Evolutionary conservation across 768 basidiomycete genomes (phyloP).

Genomic region (Porphyrellus cyaneotinctus): DNA sequence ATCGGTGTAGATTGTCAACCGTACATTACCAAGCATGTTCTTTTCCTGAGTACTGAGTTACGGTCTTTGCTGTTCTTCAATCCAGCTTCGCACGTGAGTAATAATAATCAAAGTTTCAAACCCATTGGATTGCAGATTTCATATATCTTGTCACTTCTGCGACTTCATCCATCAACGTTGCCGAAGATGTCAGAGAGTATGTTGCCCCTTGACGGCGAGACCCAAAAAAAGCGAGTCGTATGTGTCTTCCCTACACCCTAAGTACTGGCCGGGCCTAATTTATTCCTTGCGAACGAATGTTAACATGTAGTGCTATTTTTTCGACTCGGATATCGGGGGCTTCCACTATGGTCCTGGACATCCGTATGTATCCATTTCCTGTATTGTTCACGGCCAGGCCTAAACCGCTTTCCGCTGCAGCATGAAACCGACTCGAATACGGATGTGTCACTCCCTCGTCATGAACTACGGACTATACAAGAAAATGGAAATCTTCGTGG

Average conservation of each 20-base stretch:
- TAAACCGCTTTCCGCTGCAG: slow-evolving; percentile 35
- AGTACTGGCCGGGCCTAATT: slow-evolving; percentile 5
- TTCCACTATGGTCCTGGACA: slow-evolving; percentile 99
- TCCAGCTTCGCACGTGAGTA: slow-evolving; percentile 19
- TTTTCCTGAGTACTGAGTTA: neutral
- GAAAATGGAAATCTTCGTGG: slow-evolving; percentile 99
- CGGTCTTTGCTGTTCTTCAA: neutral
- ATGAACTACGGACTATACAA: slow-evolving; percentile 99
- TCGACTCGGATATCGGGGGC: slow-evolving; percentile 98
- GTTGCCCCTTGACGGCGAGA: slow-evolving; percentile 67
- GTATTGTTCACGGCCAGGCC: neutral
- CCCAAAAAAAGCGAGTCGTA: slow-evolving; percentile 83
- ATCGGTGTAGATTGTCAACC: slow-evolving; percentile 5
- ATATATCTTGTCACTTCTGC: neutral
- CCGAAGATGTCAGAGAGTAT: slow-evolving; percentile 39
- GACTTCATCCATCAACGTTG: neutral
- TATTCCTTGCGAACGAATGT: slow-evolving; percentile 2
- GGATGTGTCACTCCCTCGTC: slow-evolving; percentile 98
- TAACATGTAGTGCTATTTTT: slow-evolving; percentile 86
- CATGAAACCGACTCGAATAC: slow-evolving; percentile 97
- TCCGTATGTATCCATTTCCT: slow-evolving; percentile 51
- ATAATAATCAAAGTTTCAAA: neutral
- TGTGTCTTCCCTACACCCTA: slow-evolving; percentile 29
- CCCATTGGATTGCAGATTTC: neutral
- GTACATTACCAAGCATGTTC: slow-evolving; percentile 9